Evolutionary conservation across 2,329 filamentous ascomycete species (phyloP).

Genomic region (Pyricularia sp.): DNA sequence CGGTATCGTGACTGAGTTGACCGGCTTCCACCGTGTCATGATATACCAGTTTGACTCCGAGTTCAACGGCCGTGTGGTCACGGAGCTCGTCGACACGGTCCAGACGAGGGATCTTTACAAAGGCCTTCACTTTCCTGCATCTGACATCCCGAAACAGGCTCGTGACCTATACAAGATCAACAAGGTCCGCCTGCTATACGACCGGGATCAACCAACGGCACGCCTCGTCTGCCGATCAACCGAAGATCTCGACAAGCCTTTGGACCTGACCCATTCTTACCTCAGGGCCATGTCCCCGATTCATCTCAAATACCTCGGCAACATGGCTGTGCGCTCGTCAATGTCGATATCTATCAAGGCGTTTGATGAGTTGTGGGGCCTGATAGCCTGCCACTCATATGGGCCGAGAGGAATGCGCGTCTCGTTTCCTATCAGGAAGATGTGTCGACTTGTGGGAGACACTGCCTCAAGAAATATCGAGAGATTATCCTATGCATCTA

Average conservation of each 20-base stretch:
- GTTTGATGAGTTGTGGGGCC: constrained; percentile 76
- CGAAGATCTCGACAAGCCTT: constrained; percentile 62
- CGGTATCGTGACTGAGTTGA: constrained; percentile 80
- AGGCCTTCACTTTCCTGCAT: constrained; percentile 79
- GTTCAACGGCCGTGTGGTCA: constrained; percentile 81
- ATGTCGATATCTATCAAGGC: constrained; percentile 93
- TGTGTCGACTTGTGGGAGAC: constrained; percentile 82
- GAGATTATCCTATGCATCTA: constrained; percentile 73
- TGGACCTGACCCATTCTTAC: constrained; percentile 80
- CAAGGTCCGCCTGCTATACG: constrained; percentile 80
- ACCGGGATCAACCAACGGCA: constrained; percentile 70
- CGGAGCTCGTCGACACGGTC: constrained; percentile 73
- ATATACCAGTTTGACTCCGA: constrained; percentile 79
- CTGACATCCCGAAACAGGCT: constrained; percentile 77
- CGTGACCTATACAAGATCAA: constrained; percentile 86
- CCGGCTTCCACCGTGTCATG: constrained; percentile 88
- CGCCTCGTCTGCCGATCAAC: constrained; percentile 70
- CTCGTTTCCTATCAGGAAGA: constrained; percentile 82
- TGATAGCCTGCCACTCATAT: constrained; percentile 81
- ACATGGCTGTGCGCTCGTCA: constrained; percentile 87
- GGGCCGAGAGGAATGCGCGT: constrained; percentile 75
- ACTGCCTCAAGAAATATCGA: constrained; percentile 83
- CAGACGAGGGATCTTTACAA: constrained; percentile 79
- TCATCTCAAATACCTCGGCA: constrained; percentile 74
- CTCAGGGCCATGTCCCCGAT: constrained; percentile 86